These are phyloP conservation scores for Sordariomycetes sp. DNA, from an alignment of 2,329 filamentous ascomycete genomes.

Conservation along the genomic window DNA sequence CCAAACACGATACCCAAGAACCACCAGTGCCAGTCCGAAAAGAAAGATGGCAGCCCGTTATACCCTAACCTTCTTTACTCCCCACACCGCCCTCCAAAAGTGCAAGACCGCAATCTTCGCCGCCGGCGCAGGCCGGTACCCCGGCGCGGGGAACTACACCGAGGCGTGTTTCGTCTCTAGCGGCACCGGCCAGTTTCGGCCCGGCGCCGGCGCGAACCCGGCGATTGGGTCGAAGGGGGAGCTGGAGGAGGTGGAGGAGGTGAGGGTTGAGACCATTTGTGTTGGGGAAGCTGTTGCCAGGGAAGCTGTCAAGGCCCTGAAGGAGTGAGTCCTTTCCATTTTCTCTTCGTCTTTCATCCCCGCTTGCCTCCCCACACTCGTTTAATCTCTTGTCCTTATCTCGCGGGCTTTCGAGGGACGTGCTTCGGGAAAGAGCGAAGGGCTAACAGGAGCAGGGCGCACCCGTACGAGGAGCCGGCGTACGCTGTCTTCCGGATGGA, in stretches of 20 bases:
- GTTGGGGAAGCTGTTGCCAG: constrained; percentile 41
- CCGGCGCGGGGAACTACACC: constrained; percentile 36
- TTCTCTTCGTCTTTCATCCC: constrained; percentile 6
- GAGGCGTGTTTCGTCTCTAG: constrained; percentile 36
- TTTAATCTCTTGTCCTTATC: constrained; percentile 7
- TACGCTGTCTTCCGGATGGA: constrained; percentile 35
- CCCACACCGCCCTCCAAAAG: constrained; percentile 24
- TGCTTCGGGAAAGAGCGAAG: not conserved
- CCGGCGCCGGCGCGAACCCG: constrained; percentile 46
- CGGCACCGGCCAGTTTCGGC: constrained; percentile 54
- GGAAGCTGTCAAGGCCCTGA: constrained; percentile 49
- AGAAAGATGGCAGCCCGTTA: constrained; percentile 8
- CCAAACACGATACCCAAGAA: not conserved
- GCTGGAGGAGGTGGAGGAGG: constrained; percentile 46
- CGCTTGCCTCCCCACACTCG: not conserved
- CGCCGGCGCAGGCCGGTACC: constrained; percentile 42
- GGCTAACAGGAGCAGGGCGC: constrained; percentile 18
- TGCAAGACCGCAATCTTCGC: constrained; percentile 43
- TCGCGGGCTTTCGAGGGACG: not conserved
- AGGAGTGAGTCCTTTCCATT: constrained; percentile 34
- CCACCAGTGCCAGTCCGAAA: not conserved
- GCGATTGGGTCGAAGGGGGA: constrained; percentile 43
- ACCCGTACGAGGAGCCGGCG: constrained; percentile 38
- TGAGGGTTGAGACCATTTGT: constrained; percentile 49
- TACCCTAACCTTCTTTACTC: constrained; percentile 37